Base-by-base conservation (phyloP, 768 basidiomycete genomes). In the Rhizopogon vesiculosus region DNA sequence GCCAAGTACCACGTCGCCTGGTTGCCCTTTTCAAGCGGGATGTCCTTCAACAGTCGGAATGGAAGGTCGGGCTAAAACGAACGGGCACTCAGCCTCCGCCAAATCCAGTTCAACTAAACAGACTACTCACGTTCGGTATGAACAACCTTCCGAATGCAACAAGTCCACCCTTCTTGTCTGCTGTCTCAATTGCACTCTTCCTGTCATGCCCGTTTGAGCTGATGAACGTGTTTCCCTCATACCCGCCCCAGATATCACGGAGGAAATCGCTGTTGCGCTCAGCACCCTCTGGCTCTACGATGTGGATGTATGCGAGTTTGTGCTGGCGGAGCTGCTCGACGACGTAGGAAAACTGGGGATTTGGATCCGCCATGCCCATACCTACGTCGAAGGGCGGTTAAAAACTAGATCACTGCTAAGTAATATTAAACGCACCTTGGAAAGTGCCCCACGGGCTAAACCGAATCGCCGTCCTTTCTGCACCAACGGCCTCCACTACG, bases 361-460 rank as follows among this genome's bases (percentile, higher is more conserved):
- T 67, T 0, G 83, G 84, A 55, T 86, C 75, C 3, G 62, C 58
- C 79, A 83, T 81, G 7, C 72, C 65, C 81, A 86, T 82, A 43
- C 74, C 77, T 77, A 39, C 38, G 15, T 45, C 16, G 2, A 5
- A 54, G 45, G 43, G 62, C 61, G 41, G 60, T 57, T 33, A 58
- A 42, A 53, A 67, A 9, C 64, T 61, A 25, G 7, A 49, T 35
- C 1, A 13, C 3, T 6, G 22, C 4, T 9, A 15, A 18, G 3
- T 3, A 19, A 1, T 13, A 18, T 10, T 22, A 5, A 12, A 25
- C 13, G n/a, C 4, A 18, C 15, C 33, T 7, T 8, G 10, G 59
- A 69, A 73, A 1, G 44, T 44, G 42, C 69, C 72, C 82, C 80
- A 87, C 3, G 83, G 86, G 55, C 81, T 81, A 35, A 88, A 41